A percentile compares a stretch with the other conserved stretches of the same genome.
phyloP scores from a whole-genome alignment of 148 eudicot species.

The Euryodendron excelsum region DNA sequence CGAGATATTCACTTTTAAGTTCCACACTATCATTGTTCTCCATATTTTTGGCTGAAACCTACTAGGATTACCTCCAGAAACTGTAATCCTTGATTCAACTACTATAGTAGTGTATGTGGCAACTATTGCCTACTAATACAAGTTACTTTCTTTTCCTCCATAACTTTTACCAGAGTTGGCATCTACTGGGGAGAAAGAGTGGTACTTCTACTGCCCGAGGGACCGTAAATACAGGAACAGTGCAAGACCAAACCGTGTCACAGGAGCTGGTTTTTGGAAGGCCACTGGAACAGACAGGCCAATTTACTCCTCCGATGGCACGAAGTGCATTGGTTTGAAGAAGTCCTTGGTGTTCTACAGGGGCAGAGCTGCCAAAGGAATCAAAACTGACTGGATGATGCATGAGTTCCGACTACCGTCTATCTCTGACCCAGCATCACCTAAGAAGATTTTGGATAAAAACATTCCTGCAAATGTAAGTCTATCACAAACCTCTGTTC shows the following conservation, averaged over 20 bases:
- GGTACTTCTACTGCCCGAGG: conserved; percentile 80
- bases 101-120: not conserved
- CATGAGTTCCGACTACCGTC: conserved; percentile 72
- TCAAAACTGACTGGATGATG: conserved; percentile 81
- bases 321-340: conserved; percentile 65
- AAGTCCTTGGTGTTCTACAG: conserved; percentile 51
- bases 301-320: conserved; percentile 56
- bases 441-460: conserved; percentile 37
- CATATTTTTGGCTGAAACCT: too few relatives aligned
- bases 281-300: conserved; percentile 76
- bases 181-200: conserved; percentile 60
- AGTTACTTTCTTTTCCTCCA: conserved; percentile 2
- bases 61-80: too few relatives aligned
- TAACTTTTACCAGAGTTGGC: conserved; percentile 44
- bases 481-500: not conserved
- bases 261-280: conserved; percentile 72
- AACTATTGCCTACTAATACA: not conserved
- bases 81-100: not conserved
- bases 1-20: too few relatives aligned
- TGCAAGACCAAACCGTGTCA: conserved; percentile 64
- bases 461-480: conserved; percentile 40
- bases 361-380: conserved; percentile 63
- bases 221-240: conserved; percentile 71
- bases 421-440: conserved; percentile 21
- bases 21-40: too few relatives aligned